Evolutionary conservation across 129 eudicot genomes (phyloP), one percentile per base, ranked within the genome.

Genomic region (Solidago caesia): DNA sequence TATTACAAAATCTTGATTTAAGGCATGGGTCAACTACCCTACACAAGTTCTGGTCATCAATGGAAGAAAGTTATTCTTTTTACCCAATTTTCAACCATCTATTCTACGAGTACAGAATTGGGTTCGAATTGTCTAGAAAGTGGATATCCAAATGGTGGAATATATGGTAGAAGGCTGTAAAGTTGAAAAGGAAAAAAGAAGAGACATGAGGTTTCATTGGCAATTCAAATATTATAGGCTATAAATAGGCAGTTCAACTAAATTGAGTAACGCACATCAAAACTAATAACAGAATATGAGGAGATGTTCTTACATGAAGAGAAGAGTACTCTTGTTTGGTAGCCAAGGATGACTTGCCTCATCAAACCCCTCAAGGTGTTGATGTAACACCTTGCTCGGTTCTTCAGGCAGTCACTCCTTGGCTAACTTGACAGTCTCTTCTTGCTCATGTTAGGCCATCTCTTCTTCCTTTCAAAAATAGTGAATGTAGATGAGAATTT

Each of bases 281-380:
- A 70, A 8, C 8, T 70, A 55, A 67, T 52, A n/a, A 14, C 25
- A 66, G 29, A 14, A 44, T 42, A 42, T n/a, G 47, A 67, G 33
- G 68, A 55, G 58, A 56, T 39, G 68, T 67, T 67, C 80, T 75
- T 75, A 26, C 73, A 66, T 62, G 78, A 46, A 74, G 78, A 62
- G 78, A 74, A 58, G 69, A 67, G 64, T 7, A 74, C 16, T 75
- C 72, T 77, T 77, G 75, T 77, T 71, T 70, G 52, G 60, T 78
- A 78, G 72, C 72, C 82, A 70, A 63, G 82, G 82, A 78, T 78
- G 82, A 51, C 82, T 78, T 78, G 82, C 76, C 76, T 53, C 51
- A 63, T 71, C 55, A 62, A 14, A 7, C 7, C 71, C 71, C 6
- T 26, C 42, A 63, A 39, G 76, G 76, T 77, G 71, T 14, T 49